Base-by-base conservation (phyloP, 2,329 filamentous ascomycete species). In the Penicillium sp. region DNA sequence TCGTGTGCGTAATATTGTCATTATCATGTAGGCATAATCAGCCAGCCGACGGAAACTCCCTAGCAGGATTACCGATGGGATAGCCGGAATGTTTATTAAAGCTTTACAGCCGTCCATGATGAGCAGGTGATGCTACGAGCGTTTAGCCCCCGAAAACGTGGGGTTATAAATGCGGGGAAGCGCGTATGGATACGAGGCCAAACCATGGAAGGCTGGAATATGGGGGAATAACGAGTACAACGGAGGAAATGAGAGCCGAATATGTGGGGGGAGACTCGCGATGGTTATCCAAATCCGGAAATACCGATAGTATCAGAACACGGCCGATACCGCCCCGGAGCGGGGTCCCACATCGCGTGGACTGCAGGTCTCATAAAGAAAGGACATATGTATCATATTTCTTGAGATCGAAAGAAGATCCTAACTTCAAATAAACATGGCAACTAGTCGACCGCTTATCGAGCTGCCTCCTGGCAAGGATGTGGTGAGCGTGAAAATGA, bases 401-500 rank as follows among this genome's bases (percentile, higher is more conserved):
- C 9, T 44, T 27, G 2, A 27, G 6, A 3, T 27, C 4, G 9
- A 25, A 10, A 27, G 15, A 27, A 25, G 2, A 27, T 27, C 3
- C 15, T 4, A 44, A 44, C 9, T 27, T 7, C 15, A n/a, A 44
- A n/a, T 31, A 31, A 31, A 13, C 21, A 49, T 49, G 47, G 15
- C 31, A 12, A 36, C 27, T 21, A 31, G 12, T 38, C 47, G 15
- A 13, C 33, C 70, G 82, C 67, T 36, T 33, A 56, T 51, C 10
- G 43, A 41, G 17, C 39, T 41, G n/a, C 48, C 41, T 50, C 35
- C 25, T 19, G 31, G 44, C 12, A 21, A 47, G 53, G 53, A 43
- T 33, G 47, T 49, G 9, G 29, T 50, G 4, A 42, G 15, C 17
- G 61, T 62, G 31, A 62, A 61, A 25, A 62, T 78, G 39, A 77